Evolutionary conservation across 2,329 filamentous ascomycete species (phyloP).

Genomic region (Alternaria panax): DNA sequence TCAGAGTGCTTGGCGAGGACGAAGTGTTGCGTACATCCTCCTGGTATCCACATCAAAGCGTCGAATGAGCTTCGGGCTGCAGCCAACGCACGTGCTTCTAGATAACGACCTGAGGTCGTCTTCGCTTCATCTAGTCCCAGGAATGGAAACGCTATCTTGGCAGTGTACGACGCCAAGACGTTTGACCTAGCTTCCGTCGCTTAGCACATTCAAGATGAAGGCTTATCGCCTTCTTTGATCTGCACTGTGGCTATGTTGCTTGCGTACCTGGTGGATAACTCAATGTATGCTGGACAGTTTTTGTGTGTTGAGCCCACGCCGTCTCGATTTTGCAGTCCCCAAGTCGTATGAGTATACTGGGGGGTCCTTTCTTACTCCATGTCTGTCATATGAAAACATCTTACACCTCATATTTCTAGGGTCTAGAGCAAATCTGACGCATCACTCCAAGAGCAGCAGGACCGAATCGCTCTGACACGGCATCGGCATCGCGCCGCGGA

Average conservation of each 20-base stretch:
- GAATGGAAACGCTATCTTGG: slow-evolving; percentile 26
- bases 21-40: slow-evolving; percentile 41
- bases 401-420: slow-evolving; percentile 5
- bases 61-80: slow-evolving; percentile 38
- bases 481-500: slow-evolving; percentile 14
- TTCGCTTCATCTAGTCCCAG: slow-evolving; percentile 29
- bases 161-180: slow-evolving; percentile 37
- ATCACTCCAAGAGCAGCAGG: slow-evolving; percentile 3
- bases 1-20: slow-evolving; percentile 39
- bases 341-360: neutral
- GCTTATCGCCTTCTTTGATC: slow-evolving; percentile 12
- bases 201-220: slow-evolving; percentile 13
- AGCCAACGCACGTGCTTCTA: slow-evolving; percentile 30
- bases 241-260: slow-evolving; percentile 16
- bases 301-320: neutral
- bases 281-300: neutral
- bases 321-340: neutral
- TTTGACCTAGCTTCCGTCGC: slow-evolving; percentile 23
- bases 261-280: slow-evolving; percentile 8
- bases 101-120: slow-evolving; percentile 28
- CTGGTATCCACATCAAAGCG: slow-evolving; percentile 40
- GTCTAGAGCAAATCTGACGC: neutral
- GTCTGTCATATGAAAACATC: neutral
- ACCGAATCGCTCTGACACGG: slow-evolving; percentile 7
- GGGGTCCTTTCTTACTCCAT: neutral